Evolutionary conservation across 2,329 filamentous ascomycete species (phyloP), one percentile per base, ranked within the genome.

Genomic region (Hansfordia pulvinata): DNA sequence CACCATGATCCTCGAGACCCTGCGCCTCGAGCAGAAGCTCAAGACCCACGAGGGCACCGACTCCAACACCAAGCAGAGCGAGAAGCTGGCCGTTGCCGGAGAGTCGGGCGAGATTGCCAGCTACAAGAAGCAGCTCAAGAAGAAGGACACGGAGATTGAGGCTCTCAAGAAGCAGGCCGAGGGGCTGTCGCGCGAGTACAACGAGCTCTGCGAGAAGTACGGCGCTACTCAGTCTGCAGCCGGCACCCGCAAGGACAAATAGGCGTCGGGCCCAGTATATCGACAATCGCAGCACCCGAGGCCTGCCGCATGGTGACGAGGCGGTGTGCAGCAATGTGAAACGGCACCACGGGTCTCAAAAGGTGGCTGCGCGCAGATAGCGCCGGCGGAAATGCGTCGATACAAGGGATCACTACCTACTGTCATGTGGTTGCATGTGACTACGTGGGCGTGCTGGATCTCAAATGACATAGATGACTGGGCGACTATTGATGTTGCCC

Each of bases 151-250:
- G 39, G 85, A 96, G 45, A 71, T 94, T 40, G 72, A 79, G 56
- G 82, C 72, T 30, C 62, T 96, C 42, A 93, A 92, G 77, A 93
- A 92, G 68, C 90, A 98, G 69, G 71, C 76, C 35, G 72, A 81
- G 49, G 81, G 81, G 27, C 66, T 96, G 33, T 74, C 75, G 52
- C 70, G 74, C 49, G 86, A 92, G 62, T 96, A 94, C 57, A 72
- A 82, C 50, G 73, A 76, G 40, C 64, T 96, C 43, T 76, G 82
- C 37, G 86, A 96, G 48, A 74, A 90, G 63, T 78, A 86, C 41
- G 67, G 74, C 32, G 58, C 62, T 32, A 64, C 69, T 9, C 59
- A 66, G 38, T 42, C 54, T 30, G 57, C 64, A 24, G 53, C 49
- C 9, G 61, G 63, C 17, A 53, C 56, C 28, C 72, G 69, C 56